Percentiles rank a stretch among this genome's conserved stretches.
Evolutionary conservation across 129 eudicot genomes (phyloP).

Genomic region (Artemisia argyi): DNA sequence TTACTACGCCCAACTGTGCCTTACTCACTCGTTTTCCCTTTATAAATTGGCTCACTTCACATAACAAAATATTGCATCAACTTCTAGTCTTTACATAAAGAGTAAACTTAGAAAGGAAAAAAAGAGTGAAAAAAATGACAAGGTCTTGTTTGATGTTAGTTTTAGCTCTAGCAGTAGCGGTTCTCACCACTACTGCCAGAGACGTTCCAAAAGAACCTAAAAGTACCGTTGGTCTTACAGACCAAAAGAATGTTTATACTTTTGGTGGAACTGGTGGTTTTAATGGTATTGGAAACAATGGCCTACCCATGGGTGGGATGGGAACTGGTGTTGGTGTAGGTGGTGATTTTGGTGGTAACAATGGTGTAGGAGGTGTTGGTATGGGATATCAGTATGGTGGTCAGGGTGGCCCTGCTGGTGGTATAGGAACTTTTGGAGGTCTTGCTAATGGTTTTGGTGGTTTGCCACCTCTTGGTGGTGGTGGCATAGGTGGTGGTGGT

Average conservation of each 20-base stretch:
- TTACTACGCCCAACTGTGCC: constrained; percentile 40
- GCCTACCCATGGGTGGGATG: constrained; percentile 43
- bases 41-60: constrained; percentile 13
- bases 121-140: constrained; percentile 19
- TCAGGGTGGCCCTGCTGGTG: constrained; percentile 41
- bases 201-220: constrained; percentile 38
- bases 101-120: background rate
- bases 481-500: constrained; percentile 37
- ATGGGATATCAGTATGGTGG: constrained; percentile 43
- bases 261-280: constrained; percentile 43
- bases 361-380: constrained; percentile 43
- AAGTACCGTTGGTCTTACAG: constrained; percentile 23
- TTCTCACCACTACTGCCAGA: constrained; percentile 26
- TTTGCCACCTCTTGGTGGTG: constrained; percentile 37
- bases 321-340: constrained; percentile 44
- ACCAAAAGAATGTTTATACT: constrained; percentile 41
- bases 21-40: constrained; percentile 17
- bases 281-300: constrained; percentile 40
- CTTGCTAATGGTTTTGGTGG: constrained; percentile 39
- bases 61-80: constrained; percentile 25
- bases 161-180: constrained; percentile 34
- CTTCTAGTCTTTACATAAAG: constrained; percentile 1
- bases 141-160: constrained; percentile 27
- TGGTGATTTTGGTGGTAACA: constrained; percentile 40
- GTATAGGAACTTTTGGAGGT: constrained; percentile 40